These are phyloP conservation scores for Chamaecrista fasciculata DNA, from an alignment of 306 rosid species.

Conservation along the genomic window DNA sequence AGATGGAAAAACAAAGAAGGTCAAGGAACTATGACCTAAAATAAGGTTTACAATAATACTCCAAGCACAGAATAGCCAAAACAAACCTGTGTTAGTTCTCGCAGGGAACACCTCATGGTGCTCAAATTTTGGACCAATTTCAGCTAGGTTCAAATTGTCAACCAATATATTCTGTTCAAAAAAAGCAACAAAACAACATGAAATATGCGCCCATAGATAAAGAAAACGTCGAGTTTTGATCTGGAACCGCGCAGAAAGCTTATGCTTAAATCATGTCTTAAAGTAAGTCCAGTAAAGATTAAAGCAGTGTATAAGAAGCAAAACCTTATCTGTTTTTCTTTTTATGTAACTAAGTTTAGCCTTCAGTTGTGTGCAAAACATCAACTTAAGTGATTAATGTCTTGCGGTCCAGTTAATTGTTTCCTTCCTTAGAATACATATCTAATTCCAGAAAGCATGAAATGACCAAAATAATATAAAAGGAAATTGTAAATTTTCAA, in stretches of 20 bases:
- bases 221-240: neutral
- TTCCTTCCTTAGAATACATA: constrained; percentile 28
- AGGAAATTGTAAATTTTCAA: neutral
- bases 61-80: constrained; percentile 17
- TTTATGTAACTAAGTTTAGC: constrained; percentile 14
- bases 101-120: constrained; percentile 88
- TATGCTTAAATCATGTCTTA: neutral
- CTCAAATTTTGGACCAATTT: constrained; percentile 92
- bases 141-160: constrained; percentile 75
- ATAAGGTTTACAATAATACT: constrained; percentile 13
- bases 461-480: neutral
- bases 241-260: neutral
- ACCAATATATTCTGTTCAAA: constrained; percentile 70
- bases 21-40: neutral
- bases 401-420: neutral
- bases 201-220: neutral
- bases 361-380: constrained; percentile 21
- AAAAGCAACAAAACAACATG: constrained; percentile 25
- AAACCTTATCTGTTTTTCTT: neutral
- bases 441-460: neutral
- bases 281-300: neutral
- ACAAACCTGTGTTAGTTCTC: constrained; percentile 86
- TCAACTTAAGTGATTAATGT: neutral
- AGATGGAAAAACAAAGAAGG: neutral
- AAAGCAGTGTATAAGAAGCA: neutral